Evolutionary conservation across 2,329 filamentous ascomycete species (phyloP), one percentile per base, ranked within the genome.

Genomic region (Xylariaceae sp.): DNA sequence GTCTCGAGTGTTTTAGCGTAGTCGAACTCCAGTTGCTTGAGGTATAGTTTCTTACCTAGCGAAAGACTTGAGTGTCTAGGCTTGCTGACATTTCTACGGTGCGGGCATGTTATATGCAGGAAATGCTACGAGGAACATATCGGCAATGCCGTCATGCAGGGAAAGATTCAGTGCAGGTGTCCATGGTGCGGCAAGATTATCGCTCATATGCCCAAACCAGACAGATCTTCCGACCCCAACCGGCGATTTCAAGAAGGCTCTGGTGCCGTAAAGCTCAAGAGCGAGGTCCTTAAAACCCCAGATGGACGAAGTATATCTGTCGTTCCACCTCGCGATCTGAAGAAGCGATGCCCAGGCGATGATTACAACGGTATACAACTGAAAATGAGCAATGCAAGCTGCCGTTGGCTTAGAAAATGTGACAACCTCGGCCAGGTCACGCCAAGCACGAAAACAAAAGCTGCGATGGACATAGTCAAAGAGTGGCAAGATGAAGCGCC

Each of bases 361-460:
- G 60, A 62, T 33, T 19, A 16, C 24, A 57, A 62, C 26, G 47
- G 53, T 4, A 12, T 11, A 2, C 53, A 62, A 29, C 60, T 53
- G 1, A 19, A 44, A 23, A 37, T 21, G 24, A 17, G n/a, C 14
- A 8, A 21, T 6, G 24, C 7, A 2, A 16, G n/a, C 19, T 36
- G 26, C 17, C 47, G 44, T n/a, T 55, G 57, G 57, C 37, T 56
- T 1, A 7, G n/a, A 5, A 36, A 45, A 29, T 51, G 46, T 17
- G 57, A 60, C 9, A n/a, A 47, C 11, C 2, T 6, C 2, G 34
- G 39, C 1, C 1, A 5, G 6, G n/a, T 58, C 3, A 31, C 33
- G 0, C 11, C 47, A 12, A 61, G 61, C 21, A 56, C 58, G 0
- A 61, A 61, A 46, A 50, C 49, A 9, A 37, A 0, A 2, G 24